Percentiles rank a stretch among this genome's conserved stretches.
Evolutionary conservation across 805 yeast species (phyloP).

Genomic region (Clavispora asparagi): DNA sequence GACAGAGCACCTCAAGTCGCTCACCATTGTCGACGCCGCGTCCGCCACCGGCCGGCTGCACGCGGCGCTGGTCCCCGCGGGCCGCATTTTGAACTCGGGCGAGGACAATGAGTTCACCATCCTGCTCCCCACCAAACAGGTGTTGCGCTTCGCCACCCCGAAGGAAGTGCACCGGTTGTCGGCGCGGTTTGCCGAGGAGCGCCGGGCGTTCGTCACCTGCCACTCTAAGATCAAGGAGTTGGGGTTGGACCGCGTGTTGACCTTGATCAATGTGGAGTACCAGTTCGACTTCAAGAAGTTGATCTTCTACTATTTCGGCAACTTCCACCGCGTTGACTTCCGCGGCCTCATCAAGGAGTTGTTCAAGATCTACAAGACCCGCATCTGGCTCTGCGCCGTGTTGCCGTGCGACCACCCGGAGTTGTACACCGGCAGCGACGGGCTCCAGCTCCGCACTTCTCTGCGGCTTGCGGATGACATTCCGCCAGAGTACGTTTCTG

Average conservation of each 20-base stretch:
- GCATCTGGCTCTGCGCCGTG: conserved; percentile 46
- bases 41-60: conserved; percentile 30
- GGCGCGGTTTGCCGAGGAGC: conserved; percentile 64
- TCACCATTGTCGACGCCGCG: conserved; percentile 29
- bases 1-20: conserved; percentile 58
- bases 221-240: conserved; percentile 42
- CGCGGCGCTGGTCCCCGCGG: conserved; percentile 33
- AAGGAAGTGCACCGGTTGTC: conserved; percentile 60
- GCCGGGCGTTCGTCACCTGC: conserved; percentile 65
- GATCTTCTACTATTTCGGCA: conserved; percentile 43
- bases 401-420: conserved; percentile 36
- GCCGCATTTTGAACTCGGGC: conserved; percentile 34
- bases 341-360: conserved; percentile 40
- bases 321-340: conserved; percentile 41
- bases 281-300: conserved; percentile 42
- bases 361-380: conserved; percentile 41
- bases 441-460: neutral
- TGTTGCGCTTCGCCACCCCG: conserved; percentile 69
- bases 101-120: conserved; percentile 61
- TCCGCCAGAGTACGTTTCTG: conserved; percentile 32
- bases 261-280: conserved; percentile 43
- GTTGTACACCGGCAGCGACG: conserved; percentile 17
- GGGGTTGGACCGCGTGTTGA: conserved; percentile 38
- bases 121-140: conserved; percentile 69
- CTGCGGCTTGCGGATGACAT: conserved; percentile 10